Conservation (phyloP, 106 monocot genomes). For the Vanilla planifolia region DNA sequence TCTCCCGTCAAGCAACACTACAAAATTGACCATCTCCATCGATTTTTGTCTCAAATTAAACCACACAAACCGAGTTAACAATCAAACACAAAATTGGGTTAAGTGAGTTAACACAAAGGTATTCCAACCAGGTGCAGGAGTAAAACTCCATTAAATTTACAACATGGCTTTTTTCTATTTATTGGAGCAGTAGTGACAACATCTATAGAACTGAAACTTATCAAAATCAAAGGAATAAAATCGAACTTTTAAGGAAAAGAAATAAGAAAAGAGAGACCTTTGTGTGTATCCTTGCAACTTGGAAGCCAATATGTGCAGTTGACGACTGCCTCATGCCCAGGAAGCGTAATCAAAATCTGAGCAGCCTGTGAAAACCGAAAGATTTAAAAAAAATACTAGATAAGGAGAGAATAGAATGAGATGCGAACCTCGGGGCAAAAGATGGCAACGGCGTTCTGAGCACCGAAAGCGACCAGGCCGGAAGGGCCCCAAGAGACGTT, state of each 20-base stretch:
- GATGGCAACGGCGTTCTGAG: slow-evolving; percentile 87
- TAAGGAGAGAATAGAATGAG: neutral
- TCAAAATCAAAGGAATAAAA: no score
- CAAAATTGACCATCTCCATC: no score
- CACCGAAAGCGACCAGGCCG: slow-evolving; percentile 80
- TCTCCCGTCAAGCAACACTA: no score
- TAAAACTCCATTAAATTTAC: no score
- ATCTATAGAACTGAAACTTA: no score
- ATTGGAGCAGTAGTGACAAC: no score
- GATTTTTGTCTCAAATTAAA: no score
- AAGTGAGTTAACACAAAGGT: no score
- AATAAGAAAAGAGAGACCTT: slow-evolving; percentile 35
- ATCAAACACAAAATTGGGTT: no score
- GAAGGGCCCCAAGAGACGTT: slow-evolving; percentile 94
- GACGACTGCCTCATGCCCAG: slow-evolving; percentile 78
- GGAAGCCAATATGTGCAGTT: slow-evolving; percentile 94
- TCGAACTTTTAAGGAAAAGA: neutral
- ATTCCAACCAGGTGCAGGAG: no score
- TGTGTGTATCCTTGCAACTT: slow-evolving; percentile 51
- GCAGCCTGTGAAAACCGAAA: slow-evolving; percentile 42
- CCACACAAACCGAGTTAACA: no score
- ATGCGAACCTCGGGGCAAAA: slow-evolving; percentile 63
- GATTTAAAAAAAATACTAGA: neutral
- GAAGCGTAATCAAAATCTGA: slow-evolving; percentile 83
- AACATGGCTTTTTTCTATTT: no score